Base-by-base conservation (phyloP, 768 basidiomycete genomes). In the Trametes elegans region DNA sequence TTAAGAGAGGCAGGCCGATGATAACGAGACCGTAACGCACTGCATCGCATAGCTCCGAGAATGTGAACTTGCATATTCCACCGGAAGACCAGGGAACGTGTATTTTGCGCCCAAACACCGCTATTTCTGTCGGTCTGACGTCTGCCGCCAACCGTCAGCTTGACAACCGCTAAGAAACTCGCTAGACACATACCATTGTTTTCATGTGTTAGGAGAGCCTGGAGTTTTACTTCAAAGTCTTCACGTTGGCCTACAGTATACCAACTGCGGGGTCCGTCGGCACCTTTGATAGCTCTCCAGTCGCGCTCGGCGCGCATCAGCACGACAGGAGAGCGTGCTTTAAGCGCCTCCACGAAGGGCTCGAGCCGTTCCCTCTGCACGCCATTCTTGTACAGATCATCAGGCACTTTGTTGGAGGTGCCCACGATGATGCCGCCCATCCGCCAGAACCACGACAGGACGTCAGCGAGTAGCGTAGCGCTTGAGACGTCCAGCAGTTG, bases 371-470 rank as follows among this genome's bases (percentile, higher is more conserved):
- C 77, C 21, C 75, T 68, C 60, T 82, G 81, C 1, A 84, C 78
- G 18, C 82, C 83, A 53, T 81, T 79, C 62, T 74, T 73, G 69
- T 82, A 83, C 14, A 82, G 68, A 52, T 83, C 81, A 58, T 79
- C 77, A 1, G 77, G 76, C 9, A 81, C 74, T 50, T 78, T 76
- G 64, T 82, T 83, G 38, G 79, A 76, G 21, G 70, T 74, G 27
- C 74, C 73, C 24, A 76, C 71, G 34, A 85, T 72, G 7, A 84
- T 78, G 2, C 82, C 81, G 16, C 81, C 83, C 66, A 86, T 73
- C 5, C 82, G 73, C 83, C 81, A 84, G 62, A 79, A 84, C 80
- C 80, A 84, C 11, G 79, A 76, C 14, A 84, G 65, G 5, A 84
- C 80, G 54, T 78, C 76, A 7, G 75, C 74, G 5, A 79, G 69